These are phyloP conservation scores for Penicillium lividum DNA, from an alignment of 495 filamentous ascomycete genomes.

Conservation along the genomic window DNA sequence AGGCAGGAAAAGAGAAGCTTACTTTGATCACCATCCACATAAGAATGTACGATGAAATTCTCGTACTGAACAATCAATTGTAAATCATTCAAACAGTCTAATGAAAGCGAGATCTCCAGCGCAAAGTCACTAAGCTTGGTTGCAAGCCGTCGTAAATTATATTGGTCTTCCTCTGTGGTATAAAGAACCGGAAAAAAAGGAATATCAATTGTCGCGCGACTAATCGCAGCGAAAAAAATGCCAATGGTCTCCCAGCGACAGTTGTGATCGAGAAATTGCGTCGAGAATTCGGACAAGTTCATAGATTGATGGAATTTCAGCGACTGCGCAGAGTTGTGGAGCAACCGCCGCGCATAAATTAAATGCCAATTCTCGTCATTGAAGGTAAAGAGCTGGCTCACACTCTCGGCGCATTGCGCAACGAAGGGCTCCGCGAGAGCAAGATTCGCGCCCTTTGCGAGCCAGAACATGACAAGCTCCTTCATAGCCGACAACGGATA, in stretches of 20 bases:
- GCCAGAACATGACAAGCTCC: constrained; percentile 35
- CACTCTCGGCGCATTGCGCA: constrained; percentile 28
- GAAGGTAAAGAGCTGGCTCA: constrained; percentile 28
- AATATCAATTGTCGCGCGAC: constrained; percentile 38
- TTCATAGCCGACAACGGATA: constrained; percentile 31
- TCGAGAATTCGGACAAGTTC: constrained; percentile 29
- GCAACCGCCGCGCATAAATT: constrained; percentile 32
- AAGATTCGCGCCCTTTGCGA: constrained; percentile 37
- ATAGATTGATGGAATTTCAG: constrained; percentile 25
- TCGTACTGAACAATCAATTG: constrained; percentile 47
- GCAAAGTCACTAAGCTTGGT: constrained; percentile 35
- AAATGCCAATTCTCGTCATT: constrained; percentile 33
- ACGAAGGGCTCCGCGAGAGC: constrained; percentile 37
- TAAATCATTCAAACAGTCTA: constrained; percentile 48
- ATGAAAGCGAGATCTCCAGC: constrained; percentile 40
- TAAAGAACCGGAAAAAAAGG: constrained; percentile 37
- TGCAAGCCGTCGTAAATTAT: constrained; percentile 28
- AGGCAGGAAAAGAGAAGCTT: constrained; percentile 1
- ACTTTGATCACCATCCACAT: constrained; percentile 50
- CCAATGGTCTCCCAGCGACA: constrained; percentile 46
- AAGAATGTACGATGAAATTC: constrained; percentile 47
- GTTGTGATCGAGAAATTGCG: constrained; percentile 37
- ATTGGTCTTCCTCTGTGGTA: constrained; percentile 28
- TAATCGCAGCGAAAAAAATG: constrained; percentile 40
- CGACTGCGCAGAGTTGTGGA: constrained; percentile 37